These are phyloP conservation scores for Eutrema heterophyllum DNA, from an alignment of 345 rosid species.

Conservation along the genomic window DNA sequence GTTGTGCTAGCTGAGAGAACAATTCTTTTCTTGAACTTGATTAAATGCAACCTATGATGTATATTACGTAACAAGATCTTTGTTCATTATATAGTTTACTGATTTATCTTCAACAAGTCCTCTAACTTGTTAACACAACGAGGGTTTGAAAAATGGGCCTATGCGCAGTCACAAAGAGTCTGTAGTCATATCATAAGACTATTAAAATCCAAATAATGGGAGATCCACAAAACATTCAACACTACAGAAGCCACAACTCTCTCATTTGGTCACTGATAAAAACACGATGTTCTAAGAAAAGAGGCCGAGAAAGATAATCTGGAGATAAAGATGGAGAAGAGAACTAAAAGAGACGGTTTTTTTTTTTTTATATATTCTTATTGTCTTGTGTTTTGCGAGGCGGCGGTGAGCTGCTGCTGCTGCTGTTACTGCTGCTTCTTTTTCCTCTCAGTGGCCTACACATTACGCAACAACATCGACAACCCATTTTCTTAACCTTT, in stretches of 20 bases:
- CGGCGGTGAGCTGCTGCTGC: slow-evolving; percentile 84
- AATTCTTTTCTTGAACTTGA: too few species aligned
- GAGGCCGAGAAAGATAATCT: background rate
- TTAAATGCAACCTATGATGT: too few species aligned
- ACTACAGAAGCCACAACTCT: slow-evolving; percentile 12
- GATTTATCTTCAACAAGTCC: too few species aligned
- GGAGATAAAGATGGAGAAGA: background rate
- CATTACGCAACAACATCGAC: background rate
- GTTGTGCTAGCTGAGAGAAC: too few species aligned
- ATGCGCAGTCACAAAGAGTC: too few species aligned
- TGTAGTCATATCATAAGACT: background rate
- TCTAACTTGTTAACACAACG: too few species aligned
- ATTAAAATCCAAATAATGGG: background rate
- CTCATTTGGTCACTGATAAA: slow-evolving; percentile 16
- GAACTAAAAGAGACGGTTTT: background rate
- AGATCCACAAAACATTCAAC: slow-evolving; percentile 8
- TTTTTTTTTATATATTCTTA: background rate
- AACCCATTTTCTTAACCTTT: background rate
- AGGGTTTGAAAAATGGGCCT: too few species aligned
- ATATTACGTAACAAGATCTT: too few species aligned
- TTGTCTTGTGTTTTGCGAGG: slow-evolving; percentile 46
- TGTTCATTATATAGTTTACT: too few species aligned
- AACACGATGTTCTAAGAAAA: background rate
- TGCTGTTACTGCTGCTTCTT: slow-evolving; percentile 77
- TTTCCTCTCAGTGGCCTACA: slow-evolving; percentile 83